These are phyloP conservation scores for Coemansia sp. DNA, from an alignment of 192 early-diverging fungal species.

Conservation along the genomic window DNA sequence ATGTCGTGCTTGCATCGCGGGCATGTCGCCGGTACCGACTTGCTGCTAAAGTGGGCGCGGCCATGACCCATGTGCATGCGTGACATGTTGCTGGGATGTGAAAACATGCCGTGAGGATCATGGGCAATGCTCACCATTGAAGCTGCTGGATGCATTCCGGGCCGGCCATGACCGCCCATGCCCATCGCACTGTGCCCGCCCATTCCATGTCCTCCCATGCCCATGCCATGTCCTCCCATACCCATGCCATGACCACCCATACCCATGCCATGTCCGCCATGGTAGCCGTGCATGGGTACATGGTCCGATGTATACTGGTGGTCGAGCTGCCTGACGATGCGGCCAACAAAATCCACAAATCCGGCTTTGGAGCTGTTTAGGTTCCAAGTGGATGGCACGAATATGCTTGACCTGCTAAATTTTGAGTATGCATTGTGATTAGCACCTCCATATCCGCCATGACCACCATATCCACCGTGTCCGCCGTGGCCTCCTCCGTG, in stretches of 20 bases:
- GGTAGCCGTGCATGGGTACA: neutral
- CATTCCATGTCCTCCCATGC: conserved; percentile 3
- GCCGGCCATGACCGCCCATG: neutral
- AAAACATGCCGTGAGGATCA: conserved; percentile 45
- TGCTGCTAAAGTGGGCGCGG: conserved; percentile 30
- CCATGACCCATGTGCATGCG: conserved; percentile 11
- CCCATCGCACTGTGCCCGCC: neutral
- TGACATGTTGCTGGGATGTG: conserved; percentile 10
- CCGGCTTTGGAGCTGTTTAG: conserved; percentile 20
- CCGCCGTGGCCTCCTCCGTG: conserved; percentile 11
- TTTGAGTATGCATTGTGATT: neutral
- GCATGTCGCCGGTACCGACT: conserved; percentile 30
- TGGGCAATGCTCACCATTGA: conserved; percentile 34
- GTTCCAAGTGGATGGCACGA: conserved; percentile 42
- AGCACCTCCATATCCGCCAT: neutral
- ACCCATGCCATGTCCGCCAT: neutral
- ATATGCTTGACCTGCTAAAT: conserved; percentile 29
- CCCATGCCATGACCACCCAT: neutral
- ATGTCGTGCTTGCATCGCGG: conserved; percentile 36
- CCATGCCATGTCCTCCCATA: neutral
- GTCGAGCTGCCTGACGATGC: conserved; percentile 23
- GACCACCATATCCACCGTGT: neutral
- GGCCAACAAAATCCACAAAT: conserved; percentile 24
- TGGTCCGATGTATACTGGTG: conserved; percentile 19
- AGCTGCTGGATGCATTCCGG: conserved; percentile 9